A percentile compares a stretch with the other conserved stretches of the same genome.
phyloP scores from a whole-genome alignment of 1,284 basidiomycete species.

The Chondrostereum purpureum region DNA sequence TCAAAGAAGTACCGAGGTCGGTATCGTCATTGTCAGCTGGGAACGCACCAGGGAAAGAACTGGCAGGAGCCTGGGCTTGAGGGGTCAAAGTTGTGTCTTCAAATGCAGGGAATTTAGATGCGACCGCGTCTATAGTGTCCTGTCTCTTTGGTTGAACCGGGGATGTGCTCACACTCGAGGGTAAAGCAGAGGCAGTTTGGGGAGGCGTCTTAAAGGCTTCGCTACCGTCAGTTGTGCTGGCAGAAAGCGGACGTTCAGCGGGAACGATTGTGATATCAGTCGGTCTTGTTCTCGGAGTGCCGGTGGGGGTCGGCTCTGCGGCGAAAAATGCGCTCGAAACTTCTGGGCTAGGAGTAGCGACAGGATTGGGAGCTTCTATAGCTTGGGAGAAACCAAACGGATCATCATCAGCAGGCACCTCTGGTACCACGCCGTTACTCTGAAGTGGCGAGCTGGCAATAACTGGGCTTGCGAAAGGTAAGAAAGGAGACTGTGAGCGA shows the following conservation, averaged over 20 bases:
- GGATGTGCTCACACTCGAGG: slow-evolving; percentile 7
- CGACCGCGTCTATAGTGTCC: slow-evolving; percentile 24
- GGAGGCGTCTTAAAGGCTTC: slow-evolving; percentile 61
- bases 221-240: slow-evolving; percentile 33
- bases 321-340: slow-evolving; percentile 13
- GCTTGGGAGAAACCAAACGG: slow-evolving; percentile 56
- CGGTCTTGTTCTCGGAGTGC: slow-evolving; percentile 14
- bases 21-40: slow-evolving; percentile 30
- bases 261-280: slow-evolving; percentile 2
- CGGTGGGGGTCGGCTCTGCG: slow-evolving; percentile 7
- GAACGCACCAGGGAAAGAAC: slow-evolving; percentile 12
- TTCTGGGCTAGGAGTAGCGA: slow-evolving; percentile 11
- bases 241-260: slow-evolving; percentile 21
- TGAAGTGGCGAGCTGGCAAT: slow-evolving; percentile 15
- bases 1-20: slow-evolving; percentile 46
- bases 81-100: slow-evolving; percentile 26
- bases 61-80: slow-evolving; percentile 12
- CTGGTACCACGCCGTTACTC: slow-evolving; percentile 3
- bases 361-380: slow-evolving; percentile 21
- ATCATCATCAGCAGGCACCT: slow-evolving; percentile 27
- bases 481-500: slow-evolving; percentile 49
- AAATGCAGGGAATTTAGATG: slow-evolving; percentile 38
- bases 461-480: slow-evolving; percentile 40
- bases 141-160: slow-evolving; percentile 16
- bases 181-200: slow-evolving; percentile 30